A percentile compares a stretch with the other conserved stretches of the same genome.
Evolutionary conservation across 2,329 filamentous ascomycete genomes (phyloP).

Genomic region (Colletotrichum cuscutae): DNA sequence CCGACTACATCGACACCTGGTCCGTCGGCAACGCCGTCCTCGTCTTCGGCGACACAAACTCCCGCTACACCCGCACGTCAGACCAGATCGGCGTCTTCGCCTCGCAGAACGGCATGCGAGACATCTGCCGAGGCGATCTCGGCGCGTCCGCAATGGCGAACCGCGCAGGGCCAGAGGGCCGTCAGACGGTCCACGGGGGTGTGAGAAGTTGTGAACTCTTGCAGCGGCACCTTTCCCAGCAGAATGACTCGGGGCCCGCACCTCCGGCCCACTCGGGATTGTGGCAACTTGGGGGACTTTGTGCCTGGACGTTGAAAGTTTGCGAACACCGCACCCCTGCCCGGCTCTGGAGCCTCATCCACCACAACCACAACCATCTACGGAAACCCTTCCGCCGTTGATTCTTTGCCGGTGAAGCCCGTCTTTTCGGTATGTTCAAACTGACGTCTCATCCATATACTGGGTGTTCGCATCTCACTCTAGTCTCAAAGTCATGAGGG

Average conservation of each 20-base stretch:
- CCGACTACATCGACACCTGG: slow-evolving; percentile 64
- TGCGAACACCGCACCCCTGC: slow-evolving; percentile 7
- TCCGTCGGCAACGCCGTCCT: slow-evolving; percentile 71
- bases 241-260: slow-evolving; percentile 29
- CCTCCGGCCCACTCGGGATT: slow-evolving; percentile 23
- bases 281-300: slow-evolving; percentile 19
- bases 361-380: neutral
- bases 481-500: neutral
- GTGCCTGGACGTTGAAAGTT: neutral
- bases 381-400: slow-evolving; percentile 20
- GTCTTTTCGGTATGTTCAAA: neutral
- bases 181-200: neutral
- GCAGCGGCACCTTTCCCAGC: neutral
- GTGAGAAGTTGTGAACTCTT: neutral
- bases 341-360: slow-evolving; percentile 23
- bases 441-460: neutral
- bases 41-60: slow-evolving; percentile 74
- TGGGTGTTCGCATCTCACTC: neutral
- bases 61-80: slow-evolving; percentile 67
- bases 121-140: slow-evolving; percentile 31
- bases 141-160: slow-evolving; percentile 16
- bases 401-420: neutral
- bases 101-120: slow-evolving; percentile 52
- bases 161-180: neutral
- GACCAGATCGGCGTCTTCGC: slow-evolving; percentile 64